These are phyloP conservation scores for Kwoniella mangroviensis DNA, from an alignment of 768 basidiomycete genomes.

Conservation along the genomic window DNA sequence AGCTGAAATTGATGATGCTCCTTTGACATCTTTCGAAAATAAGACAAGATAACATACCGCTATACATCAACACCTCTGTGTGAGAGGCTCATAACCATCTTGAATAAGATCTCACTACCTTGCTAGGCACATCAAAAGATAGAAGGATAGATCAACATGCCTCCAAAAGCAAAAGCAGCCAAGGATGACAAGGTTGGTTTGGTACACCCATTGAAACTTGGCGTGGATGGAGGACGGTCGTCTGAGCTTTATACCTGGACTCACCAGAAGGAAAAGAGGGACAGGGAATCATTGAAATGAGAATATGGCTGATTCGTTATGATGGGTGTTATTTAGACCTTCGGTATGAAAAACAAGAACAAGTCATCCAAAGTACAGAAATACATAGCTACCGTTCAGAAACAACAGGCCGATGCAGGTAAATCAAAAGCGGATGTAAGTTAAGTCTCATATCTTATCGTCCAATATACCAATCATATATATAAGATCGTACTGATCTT, in stretches of 20 bases:
- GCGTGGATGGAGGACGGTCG: not conserved
- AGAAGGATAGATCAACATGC: slow-evolving; percentile 37
- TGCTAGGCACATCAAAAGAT: slow-evolving; percentile 11
- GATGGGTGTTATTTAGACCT: slow-evolving; percentile 52
- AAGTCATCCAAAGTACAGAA: slow-evolving; percentile 92
- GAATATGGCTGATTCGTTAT: not conserved
- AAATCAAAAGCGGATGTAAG: slow-evolving; percentile 72
- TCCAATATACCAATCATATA: too few species aligned
- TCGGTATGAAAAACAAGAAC: slow-evolving; percentile 61
- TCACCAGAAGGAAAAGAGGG: not conserved
- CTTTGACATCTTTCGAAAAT: not conserved
- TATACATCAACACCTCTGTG: too few species aligned
- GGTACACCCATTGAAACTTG: not conserved
- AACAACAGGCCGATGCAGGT: slow-evolving; percentile 72
- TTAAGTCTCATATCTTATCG: not conserved
- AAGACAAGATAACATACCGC: too few species aligned
- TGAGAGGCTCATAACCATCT: not conserved
- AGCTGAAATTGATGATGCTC: not conserved
- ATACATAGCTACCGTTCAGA: slow-evolving; percentile 77
- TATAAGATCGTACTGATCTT: too few species aligned
- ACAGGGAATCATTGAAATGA: too few species aligned
- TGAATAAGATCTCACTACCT: not conserved
- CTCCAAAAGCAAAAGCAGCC: slow-evolving; percentile 40
- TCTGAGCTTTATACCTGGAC: not conserved
- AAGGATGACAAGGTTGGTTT: slow-evolving; percentile 52